phyloP scores from a whole-genome alignment of 495 filamentous ascomycete genomes.

The Talaromyces wortmannii region DNA sequence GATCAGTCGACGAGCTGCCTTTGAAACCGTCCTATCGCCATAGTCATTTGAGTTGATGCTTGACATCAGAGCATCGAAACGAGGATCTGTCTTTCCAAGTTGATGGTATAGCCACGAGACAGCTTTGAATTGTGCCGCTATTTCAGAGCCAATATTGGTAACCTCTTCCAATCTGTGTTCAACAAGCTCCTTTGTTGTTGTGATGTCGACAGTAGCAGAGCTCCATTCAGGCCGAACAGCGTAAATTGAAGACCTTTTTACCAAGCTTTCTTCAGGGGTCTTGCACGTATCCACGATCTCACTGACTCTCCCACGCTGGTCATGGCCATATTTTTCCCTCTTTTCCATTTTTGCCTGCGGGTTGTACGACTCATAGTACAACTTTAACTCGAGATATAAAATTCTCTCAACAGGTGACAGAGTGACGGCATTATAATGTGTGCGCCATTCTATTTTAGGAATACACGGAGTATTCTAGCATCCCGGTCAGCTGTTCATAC shows the following conservation, averaged over 20 bases:
- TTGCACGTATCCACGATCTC: constrained; percentile 33
- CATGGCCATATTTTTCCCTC: constrained; percentile 25
- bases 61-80: constrained; percentile 15
- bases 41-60: constrained; percentile 17
- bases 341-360: constrained; percentile 26
- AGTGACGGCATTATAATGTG: constrained; percentile 27
- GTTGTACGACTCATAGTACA: constrained; percentile 33
- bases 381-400: constrained; percentile 40
- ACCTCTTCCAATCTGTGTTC: constrained; percentile 20
- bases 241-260: constrained; percentile 40
- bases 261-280: constrained; percentile 34
- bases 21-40: constrained; percentile 16
- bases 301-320: constrained; percentile 31
- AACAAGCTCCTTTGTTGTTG: constrained; percentile 7
- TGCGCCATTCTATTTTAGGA: constrained; percentile 28
- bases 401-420: constrained; percentile 33
- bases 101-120: constrained; percentile 26
- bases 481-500: not conserved
- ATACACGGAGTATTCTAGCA: constrained; percentile 38
- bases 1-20: constrained; percentile 8
- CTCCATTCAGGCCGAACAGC: constrained; percentile 9
- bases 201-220: not conserved
- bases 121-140: constrained; percentile 17
- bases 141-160: constrained; percentile 17
- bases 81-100: constrained; percentile 7